phyloP scores from a whole-genome alignment of 129 eudicot species.

The Deinandra increscens region DNA sequence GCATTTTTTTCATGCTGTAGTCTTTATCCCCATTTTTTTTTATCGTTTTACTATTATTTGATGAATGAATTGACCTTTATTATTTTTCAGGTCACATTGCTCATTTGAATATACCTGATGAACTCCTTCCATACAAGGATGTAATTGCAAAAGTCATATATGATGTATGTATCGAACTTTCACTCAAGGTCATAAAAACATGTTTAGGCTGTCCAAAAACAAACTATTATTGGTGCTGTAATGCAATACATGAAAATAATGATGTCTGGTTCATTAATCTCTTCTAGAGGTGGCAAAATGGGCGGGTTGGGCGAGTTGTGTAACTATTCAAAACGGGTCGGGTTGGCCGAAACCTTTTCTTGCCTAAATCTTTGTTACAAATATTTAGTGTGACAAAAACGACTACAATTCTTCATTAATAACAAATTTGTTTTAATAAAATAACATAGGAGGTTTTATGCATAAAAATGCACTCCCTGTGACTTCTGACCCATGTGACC shows the following conservation, averaged over 20 bases:
- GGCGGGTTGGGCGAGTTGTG: background rate
- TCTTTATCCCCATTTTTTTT: background rate
- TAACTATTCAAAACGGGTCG: background rate
- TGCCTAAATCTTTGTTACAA: background rate
- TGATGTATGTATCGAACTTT: constrained; percentile 57
- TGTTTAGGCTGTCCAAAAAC: constrained; percentile 2
- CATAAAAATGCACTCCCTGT: background rate
- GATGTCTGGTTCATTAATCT: constrained; percentile 2
- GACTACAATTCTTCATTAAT: background rate
- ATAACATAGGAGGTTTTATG: background rate
- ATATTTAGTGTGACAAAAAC: background rate
- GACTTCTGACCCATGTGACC: background rate
- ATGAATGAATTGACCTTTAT: constrained; percentile 29
- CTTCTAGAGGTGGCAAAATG: background rate
- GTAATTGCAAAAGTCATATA: constrained; percentile 89
- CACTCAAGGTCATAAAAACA: background rate
- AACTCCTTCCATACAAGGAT: constrained; percentile 88
- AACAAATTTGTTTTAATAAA: background rate
- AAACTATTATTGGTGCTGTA: background rate
- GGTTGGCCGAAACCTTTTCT: background rate
- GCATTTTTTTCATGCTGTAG: background rate
- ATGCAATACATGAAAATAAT: background rate
- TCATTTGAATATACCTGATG: constrained; percentile 85
- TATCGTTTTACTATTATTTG: constrained; percentile 12
- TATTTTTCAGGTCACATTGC: constrained; percentile 93